Percentiles rank a stretch among this genome's conserved stretches.
Evolutionary conservation across 352 stramenopile species (phyloP).

Genomic region (Phytophthora melonis): DNA sequence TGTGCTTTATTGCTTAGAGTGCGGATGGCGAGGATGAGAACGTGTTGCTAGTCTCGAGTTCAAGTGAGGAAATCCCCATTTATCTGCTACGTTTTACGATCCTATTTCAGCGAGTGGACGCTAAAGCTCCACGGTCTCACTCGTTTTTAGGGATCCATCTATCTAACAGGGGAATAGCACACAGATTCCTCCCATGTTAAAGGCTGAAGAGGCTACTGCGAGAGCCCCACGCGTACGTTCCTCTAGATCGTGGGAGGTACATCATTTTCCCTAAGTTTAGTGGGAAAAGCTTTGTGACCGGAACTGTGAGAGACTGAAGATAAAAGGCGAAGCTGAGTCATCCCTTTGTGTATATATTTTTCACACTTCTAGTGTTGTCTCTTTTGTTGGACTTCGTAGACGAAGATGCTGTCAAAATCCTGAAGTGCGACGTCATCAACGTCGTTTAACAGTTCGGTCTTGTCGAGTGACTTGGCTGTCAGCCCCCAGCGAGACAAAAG

Average conservation of each 20-base stretch:
- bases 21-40: constrained; percentile 41
- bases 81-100: constrained; percentile 7
- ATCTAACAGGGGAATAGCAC: constrained; percentile 19
- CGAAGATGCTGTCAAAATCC: constrained; percentile 60
- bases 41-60: constrained; percentile 38
- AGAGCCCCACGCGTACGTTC: constrained; percentile 42
- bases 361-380: not conserved
- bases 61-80: constrained; percentile 18
- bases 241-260: constrained; percentile 55
- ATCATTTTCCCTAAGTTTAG: constrained; percentile 13
- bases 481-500: constrained; percentile 64
- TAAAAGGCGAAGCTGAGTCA: constrained; percentile 86
- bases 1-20: not conserved
- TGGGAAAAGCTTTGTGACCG: constrained; percentile 12
- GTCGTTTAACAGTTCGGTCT: constrained; percentile 32
- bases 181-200: constrained; percentile 34
- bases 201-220: constrained; percentile 53
- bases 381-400: constrained; percentile 58
- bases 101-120: constrained; percentile 23
- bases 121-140: constrained; percentile 27
- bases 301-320: constrained; percentile 49
- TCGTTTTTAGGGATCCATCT: constrained; percentile 9
- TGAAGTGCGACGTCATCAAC: constrained; percentile 5
- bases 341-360: constrained; percentile 25
- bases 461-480: constrained; percentile 43